Evolutionary conservation across 805 yeast species (phyloP).

Genomic region (Yarrowia osloensis): DNA sequence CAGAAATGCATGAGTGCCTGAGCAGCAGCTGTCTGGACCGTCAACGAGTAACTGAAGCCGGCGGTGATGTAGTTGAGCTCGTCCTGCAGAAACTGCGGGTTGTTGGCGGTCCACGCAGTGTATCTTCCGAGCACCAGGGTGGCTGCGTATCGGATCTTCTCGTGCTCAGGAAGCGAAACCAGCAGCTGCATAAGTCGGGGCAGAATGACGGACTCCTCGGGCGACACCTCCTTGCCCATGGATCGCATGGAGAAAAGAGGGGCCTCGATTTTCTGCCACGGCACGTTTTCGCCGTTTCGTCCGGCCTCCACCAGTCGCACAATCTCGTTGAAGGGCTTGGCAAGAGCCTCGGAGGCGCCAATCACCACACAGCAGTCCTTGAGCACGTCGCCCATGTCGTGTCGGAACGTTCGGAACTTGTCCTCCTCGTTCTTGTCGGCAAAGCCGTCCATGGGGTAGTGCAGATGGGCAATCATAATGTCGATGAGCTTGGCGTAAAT

Average conservation of each 20-base stretch:
- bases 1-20: constrained; percentile 93
- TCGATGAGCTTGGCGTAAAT: constrained; percentile 60
- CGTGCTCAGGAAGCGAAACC: constrained; percentile 76
- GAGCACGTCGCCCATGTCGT: constrained; percentile 96
- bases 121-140: constrained; percentile 93
- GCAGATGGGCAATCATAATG: constrained; percentile 66
- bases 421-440: constrained; percentile 79
- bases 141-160: constrained; percentile 86
- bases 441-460: constrained; percentile 63
- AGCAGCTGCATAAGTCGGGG: constrained; percentile 75
- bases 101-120: constrained; percentile 90
- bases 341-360: constrained; percentile 70
- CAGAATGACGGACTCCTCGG: constrained; percentile 62
- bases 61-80: constrained; percentile 81
- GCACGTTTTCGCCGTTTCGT: constrained; percentile 43
- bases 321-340: constrained; percentile 67
- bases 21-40: constrained; percentile 80
- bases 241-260: constrained; percentile 86
- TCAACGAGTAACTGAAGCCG: constrained; percentile 56
- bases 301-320: constrained; percentile 46
- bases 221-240: constrained; percentile 88
- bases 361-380: constrained; percentile 93
- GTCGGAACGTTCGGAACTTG: constrained; percentile 88
- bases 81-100: constrained; percentile 77
- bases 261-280: constrained; percentile 90